These are phyloP conservation scores for Heliosperma pusillum DNA, from an alignment of 148 eudicot genomes.

Conservation along the genomic window DNA sequence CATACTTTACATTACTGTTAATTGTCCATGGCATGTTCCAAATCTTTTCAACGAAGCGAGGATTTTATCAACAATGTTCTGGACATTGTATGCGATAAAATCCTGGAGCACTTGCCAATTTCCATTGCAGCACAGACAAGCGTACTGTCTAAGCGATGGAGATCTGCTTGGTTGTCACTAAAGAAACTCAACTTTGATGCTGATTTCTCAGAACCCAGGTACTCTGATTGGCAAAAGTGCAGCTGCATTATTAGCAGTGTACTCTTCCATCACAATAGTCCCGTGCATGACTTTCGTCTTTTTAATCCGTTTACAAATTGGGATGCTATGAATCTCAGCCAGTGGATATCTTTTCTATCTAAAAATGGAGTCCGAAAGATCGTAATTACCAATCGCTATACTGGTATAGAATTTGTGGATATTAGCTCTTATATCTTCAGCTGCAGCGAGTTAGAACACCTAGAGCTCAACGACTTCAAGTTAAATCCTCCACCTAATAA, in stretches of 20 bases:
- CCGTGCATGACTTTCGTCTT: constrained; percentile 16
- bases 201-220: not conserved
- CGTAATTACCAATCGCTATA: not conserved
- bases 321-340: constrained; percentile 1
- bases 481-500: not conserved
- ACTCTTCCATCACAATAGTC: constrained; percentile 26
- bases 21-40: not conserved
- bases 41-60: not conserved
- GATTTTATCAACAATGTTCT: constrained; percentile 6
- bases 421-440: not conserved
- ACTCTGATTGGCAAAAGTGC: not conserved
- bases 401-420: not conserved
- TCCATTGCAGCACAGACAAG: not conserved
- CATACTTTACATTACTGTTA: no score
- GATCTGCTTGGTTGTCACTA: not conserved
- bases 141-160: constrained; percentile 8
- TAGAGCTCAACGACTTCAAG: not conserved
- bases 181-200: not conserved
- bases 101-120: not conserved
- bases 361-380: not conserved
- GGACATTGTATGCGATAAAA: not conserved
- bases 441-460: not conserved
- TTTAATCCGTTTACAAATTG: not conserved
- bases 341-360: not conserved
- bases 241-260: constrained; percentile 22